phyloP scores from a whole-genome alignment of 208 protist genomes.

The Spongospora subterranea region DNA sequence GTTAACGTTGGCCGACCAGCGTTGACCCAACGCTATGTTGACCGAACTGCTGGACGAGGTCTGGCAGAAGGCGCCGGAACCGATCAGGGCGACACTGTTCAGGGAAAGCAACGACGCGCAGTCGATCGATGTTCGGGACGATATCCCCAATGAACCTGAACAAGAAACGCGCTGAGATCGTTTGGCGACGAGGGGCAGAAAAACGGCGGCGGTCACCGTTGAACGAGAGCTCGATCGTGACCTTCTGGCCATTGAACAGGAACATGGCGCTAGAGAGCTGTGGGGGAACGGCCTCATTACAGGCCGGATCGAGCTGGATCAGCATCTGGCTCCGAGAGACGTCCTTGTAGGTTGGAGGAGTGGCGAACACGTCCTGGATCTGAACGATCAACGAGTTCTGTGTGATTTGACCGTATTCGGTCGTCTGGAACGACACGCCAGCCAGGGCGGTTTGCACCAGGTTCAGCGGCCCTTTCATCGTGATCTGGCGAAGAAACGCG shows the following conservation, averaged over 20 bases:
- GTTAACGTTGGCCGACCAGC: not conserved
- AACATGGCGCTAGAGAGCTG: not conserved
- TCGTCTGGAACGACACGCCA: not conserved
- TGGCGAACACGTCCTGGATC: not conserved
- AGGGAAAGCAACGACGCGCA: not conserved
- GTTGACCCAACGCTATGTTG: not conserved
- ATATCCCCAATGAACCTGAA: not conserved
- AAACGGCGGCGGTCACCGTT: not conserved
- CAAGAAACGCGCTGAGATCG: not conserved
- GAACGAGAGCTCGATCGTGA: conserved; percentile 6
- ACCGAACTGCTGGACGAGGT: not conserved
- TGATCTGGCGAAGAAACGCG: not conserved
- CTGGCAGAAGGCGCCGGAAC: not conserved
- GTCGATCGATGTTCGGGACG: not conserved
- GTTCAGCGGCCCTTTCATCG: not conserved
- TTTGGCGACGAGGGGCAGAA: not conserved
- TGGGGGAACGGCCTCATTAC: not conserved
- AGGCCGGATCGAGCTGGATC: conserved; percentile 10
- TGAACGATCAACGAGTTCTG: not conserved
- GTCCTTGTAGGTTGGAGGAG: conserved; percentile 1
- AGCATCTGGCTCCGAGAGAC: not conserved
- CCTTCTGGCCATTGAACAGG: not conserved
- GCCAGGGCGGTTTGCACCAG: not conserved
- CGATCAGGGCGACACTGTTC: not conserved
- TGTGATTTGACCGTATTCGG: not conserved